Evolutionary conservation across 768 basidiomycete species (phyloP).

Genomic region (Scleroderma bovista): DNA sequence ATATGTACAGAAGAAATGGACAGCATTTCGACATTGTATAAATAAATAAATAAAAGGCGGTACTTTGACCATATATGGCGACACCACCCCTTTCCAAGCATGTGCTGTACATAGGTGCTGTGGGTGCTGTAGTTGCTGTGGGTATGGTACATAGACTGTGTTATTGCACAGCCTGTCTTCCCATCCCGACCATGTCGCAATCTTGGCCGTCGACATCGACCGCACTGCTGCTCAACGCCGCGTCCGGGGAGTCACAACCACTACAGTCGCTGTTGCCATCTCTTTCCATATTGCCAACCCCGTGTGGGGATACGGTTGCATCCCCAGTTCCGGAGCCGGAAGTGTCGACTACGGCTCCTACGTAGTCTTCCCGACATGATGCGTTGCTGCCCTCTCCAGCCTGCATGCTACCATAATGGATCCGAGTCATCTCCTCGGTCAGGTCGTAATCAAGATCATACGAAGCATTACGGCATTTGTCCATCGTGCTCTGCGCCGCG

Average conservation of each 20-base stretch:
- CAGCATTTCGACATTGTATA: no score
- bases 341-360: no score
- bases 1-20: no score
- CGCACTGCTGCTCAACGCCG: neutral
- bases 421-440: neutral
- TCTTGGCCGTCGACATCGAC: neutral
- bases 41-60: no score
- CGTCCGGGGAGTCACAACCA: neutral
- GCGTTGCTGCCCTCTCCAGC: no score
- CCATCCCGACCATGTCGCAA: neutral
- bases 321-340: no score
- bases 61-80: neutral
- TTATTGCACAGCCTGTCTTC: slow-evolving; percentile 2
- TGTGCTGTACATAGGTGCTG: neutral
- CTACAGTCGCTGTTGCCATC: neutral
- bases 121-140: neutral
- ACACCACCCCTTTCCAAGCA: neutral
- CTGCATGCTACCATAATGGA: neutral
- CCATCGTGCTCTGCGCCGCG: slow-evolving; percentile 19
- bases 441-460: slow-evolving; percentile 19
- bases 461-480: slow-evolving; percentile 15
- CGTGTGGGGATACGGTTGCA: no score
- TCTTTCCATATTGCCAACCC: no score
- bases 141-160: neutral
- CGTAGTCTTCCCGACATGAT: no score